Conservation (phyloP, 768 basidiomycete genomes). For the Tylopilus felleus region DNA sequence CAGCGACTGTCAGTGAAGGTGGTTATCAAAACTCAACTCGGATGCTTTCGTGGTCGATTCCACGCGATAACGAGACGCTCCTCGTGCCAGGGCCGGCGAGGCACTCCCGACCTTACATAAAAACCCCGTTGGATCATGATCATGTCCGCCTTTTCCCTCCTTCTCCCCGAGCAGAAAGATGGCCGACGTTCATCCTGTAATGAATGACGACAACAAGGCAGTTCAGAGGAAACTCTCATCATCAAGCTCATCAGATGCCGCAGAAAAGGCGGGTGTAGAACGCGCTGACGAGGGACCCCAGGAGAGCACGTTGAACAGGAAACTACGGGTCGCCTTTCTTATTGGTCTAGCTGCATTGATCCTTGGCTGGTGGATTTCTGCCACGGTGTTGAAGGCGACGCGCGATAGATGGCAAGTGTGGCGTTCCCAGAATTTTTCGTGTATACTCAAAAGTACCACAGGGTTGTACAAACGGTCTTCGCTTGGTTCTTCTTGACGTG, state of each 20-base stretch:
- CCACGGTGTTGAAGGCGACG: conserved; percentile 64
- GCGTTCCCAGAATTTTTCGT: neutral
- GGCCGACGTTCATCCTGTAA: conserved; percentile 8
- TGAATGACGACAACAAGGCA: conserved; percentile 1
- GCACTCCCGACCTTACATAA: neutral
- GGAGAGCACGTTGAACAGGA: conserved; percentile 12
- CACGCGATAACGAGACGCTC: conserved; percentile 2
- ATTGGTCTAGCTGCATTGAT: conserved; percentile 55
- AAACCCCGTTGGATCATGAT: conserved; percentile 3
- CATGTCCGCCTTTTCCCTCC: conserved; percentile 1
- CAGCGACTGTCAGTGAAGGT: neutral
- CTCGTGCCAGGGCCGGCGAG: neutral
- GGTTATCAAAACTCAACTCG: neutral
- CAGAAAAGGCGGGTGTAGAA: conserved; percentile 22
- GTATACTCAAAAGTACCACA: conserved; percentile 24
- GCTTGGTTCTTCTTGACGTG: conserved; percentile 81
- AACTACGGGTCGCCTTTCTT: conserved; percentile 45
- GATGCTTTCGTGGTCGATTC: no score
- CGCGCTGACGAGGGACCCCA: neutral
- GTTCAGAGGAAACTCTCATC: conserved; percentile 22
- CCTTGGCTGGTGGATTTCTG: conserved; percentile 83
- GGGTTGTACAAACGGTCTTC: conserved; percentile 78
- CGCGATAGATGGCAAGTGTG: conserved; percentile 66
- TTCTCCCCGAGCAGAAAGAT: conserved; percentile 13
- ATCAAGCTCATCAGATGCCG: conserved; percentile 12